Percentiles rank a stretch among this genome's conserved stretches.
These are phyloP conservation scores for Salix brachista DNA, from an alignment of 345 rosid species.

Conservation along the genomic window DNA sequence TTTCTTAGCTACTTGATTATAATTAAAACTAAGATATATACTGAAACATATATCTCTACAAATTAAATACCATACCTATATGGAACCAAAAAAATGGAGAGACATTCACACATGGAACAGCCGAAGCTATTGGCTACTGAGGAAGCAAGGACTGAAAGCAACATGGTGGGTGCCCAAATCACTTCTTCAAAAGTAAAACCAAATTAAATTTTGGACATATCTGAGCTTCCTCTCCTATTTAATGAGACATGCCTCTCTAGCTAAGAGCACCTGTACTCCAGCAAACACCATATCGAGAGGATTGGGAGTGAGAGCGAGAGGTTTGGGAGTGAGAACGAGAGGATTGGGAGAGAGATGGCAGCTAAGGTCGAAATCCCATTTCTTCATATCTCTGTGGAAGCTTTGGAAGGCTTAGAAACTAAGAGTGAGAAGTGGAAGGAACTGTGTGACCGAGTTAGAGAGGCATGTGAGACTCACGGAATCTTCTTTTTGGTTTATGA, in stretches of 20 bases:
- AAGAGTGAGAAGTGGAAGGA: slow-evolving; percentile 15
- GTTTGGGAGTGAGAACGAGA: background rate
- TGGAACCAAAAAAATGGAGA: background rate
- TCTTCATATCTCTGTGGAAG: slow-evolving; percentile 22
- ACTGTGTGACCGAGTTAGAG: slow-evolving; percentile 29
- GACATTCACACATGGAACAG: background rate
- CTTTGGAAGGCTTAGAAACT: background rate
- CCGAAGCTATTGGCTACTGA: background rate
- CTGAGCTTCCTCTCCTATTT: background rate
- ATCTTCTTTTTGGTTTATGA: slow-evolving; percentile 28
- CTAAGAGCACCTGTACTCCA: background rate
- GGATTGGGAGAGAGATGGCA: background rate
- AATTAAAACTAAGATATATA: too few relatives aligned
- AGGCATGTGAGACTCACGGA: slow-evolving; percentile 40
- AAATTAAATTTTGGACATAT: background rate
- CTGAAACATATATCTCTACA: too few relatives aligned
- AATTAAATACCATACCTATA: background rate
- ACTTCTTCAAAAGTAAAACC: background rate
- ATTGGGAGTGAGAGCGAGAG: background rate
- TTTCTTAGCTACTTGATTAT: too few relatives aligned
- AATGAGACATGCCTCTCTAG: background rate
- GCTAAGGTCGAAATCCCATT: slow-evolving; percentile 21
- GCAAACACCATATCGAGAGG: background rate
- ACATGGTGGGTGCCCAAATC: background rate
- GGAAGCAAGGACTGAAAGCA: background rate